Conservation (phyloP, 768 basidiomycete species). For the Hypholoma fasciculare region DNA sequence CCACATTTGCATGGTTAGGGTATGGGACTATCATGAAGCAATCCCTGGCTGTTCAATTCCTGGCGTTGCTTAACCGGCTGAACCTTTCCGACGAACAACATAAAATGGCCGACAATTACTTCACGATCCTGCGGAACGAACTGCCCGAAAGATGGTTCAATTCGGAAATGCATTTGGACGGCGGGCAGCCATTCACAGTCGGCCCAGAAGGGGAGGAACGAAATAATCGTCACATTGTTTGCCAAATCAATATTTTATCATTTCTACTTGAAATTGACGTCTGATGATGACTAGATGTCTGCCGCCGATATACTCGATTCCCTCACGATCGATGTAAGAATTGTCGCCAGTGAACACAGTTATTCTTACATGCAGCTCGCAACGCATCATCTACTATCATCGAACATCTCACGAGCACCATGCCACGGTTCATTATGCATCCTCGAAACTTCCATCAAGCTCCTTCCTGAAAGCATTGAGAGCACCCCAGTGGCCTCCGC, state of each 20-base stretch:
- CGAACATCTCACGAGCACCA: conserved; percentile 30
- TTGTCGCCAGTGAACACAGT: background rate
- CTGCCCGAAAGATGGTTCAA: conserved; percentile 66
- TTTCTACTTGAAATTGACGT: no score
- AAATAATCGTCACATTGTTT: conserved; percentile 59
- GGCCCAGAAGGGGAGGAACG: conserved; percentile 57
- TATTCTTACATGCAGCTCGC: conserved; percentile 27
- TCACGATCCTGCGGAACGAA: conserved; percentile 54
- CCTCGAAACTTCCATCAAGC: conserved; percentile 51
- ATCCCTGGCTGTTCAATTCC: conserved; percentile 44
- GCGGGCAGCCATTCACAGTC: conserved; percentile 62
- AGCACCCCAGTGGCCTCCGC: conserved; percentile 24
- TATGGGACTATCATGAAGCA: conserved; percentile 57
- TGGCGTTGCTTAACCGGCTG: conserved; percentile 44
- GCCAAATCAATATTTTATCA: background rate
- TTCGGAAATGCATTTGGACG: conserved; percentile 58
- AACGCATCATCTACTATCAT: conserved; percentile 5
- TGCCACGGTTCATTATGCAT: conserved; percentile 47
- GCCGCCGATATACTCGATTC: conserved; percentile 46
- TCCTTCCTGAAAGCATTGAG: conserved; percentile 34
- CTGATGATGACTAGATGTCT: no score
- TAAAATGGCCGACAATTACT: conserved; percentile 75
- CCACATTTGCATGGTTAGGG: conserved; percentile 67
- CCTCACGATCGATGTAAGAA: conserved; percentile 17
- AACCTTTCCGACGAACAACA: conserved; percentile 48